These are phyloP conservation scores for Aspergillus steynii DNA, from an alignment of 495 filamentous ascomycete species.

Conservation along the genomic window DNA sequence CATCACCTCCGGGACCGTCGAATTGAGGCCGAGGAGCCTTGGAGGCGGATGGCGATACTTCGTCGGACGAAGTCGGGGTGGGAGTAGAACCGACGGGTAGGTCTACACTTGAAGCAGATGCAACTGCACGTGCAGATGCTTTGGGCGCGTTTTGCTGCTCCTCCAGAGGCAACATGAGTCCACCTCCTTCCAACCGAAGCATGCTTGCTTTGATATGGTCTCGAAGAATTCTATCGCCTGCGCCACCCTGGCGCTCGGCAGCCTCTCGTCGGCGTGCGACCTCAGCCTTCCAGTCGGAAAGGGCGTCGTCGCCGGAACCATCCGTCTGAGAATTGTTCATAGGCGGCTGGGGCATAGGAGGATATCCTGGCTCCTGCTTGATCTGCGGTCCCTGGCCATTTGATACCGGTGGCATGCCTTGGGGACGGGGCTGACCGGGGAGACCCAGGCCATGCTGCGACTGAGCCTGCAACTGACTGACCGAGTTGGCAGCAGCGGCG, in stretches of 20 bases:
- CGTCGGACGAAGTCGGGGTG: background rate
- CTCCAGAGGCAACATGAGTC: slow-evolving; percentile 69
- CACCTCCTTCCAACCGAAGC: slow-evolving; percentile 73
- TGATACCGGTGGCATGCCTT: slow-evolving; percentile 38
- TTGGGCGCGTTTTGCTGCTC: slow-evolving; percentile 34
- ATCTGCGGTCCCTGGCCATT: slow-evolving; percentile 48
- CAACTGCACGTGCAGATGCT: slow-evolving; percentile 15
- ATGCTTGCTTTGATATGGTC: slow-evolving; percentile 55
- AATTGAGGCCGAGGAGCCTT: slow-evolving; percentile 47
- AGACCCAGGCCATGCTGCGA: slow-evolving; percentile 33
- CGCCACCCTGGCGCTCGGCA: slow-evolving; percentile 66
- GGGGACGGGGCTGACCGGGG: slow-evolving; percentile 46
- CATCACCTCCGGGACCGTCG: slow-evolving; percentile 62
- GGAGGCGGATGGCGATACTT: slow-evolving; percentile 3
- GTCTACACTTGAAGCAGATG: slow-evolving; percentile 11
- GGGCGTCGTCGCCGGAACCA: slow-evolving; percentile 58
- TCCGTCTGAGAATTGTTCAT: slow-evolving; percentile 65
- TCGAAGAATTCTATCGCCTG: slow-evolving; percentile 46
- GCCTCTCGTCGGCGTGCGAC: slow-evolving; percentile 54
- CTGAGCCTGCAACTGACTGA: slow-evolving; percentile 62
- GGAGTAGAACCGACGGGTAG: slow-evolving; percentile 10
- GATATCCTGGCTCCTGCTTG: slow-evolving; percentile 50
- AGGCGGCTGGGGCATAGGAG: slow-evolving; percentile 38
- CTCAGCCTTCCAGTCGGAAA: slow-evolving; percentile 59
- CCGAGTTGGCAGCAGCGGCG: slow-evolving; percentile 65